Evolutionary conservation across 2,329 filamentous ascomycete species (phyloP).

Genomic region (Akanthomyces dipterigenus): DNA sequence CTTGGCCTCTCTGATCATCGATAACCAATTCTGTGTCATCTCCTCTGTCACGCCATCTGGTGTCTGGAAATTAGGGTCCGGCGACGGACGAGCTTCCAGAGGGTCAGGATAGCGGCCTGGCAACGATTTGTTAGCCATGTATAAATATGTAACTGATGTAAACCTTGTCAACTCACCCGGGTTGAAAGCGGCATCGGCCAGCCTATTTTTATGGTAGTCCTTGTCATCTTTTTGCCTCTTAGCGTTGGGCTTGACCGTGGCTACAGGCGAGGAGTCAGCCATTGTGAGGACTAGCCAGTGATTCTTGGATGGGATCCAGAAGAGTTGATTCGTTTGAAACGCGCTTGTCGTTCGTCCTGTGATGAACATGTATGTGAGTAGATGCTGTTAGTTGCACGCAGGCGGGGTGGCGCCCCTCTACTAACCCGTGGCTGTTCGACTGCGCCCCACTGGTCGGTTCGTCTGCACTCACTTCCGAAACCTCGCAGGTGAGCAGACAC

Average conservation of each 20-base stretch:
- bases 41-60: constrained; percentile 34
- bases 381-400: neutral
- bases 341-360: neutral
- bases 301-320: neutral
- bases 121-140: constrained; percentile 13
- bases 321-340: neutral
- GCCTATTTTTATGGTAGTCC: constrained; percentile 29
- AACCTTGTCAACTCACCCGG: constrained; percentile 29
- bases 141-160: no score
- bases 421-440: neutral
- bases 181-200: constrained; percentile 41
- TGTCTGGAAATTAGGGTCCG: constrained; percentile 24
- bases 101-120: constrained; percentile 40
- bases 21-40: constrained; percentile 33
- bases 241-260: constrained; percentile 21
- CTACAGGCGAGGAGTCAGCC: constrained; percentile 14
- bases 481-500: neutral
- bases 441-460: neutral
- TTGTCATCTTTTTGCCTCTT: constrained; percentile 39
- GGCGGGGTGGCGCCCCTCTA: neutral
- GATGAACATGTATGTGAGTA: neutral
- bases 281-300: neutral
- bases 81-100: constrained; percentile 30
- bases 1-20: constrained; percentile 22
- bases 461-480: neutral